Conservation (phyloP, 1,284 basidiomycete species). For the Ceratobasidium sp. region DNA sequence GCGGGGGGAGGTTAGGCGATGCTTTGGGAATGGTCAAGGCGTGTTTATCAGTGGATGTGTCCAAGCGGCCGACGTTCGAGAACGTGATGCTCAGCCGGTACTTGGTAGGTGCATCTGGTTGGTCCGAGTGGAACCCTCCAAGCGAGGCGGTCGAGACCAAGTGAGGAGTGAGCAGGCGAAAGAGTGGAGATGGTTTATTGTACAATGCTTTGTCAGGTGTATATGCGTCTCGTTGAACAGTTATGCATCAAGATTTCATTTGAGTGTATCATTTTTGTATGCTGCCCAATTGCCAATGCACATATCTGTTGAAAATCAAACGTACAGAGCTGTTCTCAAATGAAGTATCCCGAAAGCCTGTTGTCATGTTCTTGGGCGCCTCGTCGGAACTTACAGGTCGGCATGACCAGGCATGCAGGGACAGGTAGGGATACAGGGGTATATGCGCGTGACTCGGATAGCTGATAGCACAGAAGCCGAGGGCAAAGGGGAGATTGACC, state of each 20-base stretch:
- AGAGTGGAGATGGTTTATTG: too few relatives aligned
- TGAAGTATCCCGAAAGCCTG: too few relatives aligned
- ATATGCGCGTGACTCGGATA: slow-evolving; percentile 33
- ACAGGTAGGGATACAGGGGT: not conserved
- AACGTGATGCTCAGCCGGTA: slow-evolving; percentile 79
- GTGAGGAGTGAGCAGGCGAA: slow-evolving; percentile 1
- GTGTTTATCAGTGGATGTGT: slow-evolving; percentile 77
- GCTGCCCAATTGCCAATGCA: slow-evolving; percentile 5
- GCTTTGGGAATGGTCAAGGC: slow-evolving; percentile 80
- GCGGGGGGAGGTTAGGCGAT: slow-evolving; percentile 80
- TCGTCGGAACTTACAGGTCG: not conserved
- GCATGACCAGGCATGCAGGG: slow-evolving; percentile 19
- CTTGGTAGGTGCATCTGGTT: slow-evolving; percentile 71
- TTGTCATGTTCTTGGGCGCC: too few relatives aligned
- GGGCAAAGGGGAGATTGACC: slow-evolving; percentile 29
- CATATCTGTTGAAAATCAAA: too few relatives aligned
- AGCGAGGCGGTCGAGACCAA: slow-evolving; percentile 24
- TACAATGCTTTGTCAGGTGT: too few relatives aligned
- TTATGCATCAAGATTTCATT: not conserved
- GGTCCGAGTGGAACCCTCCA: slow-evolving; percentile 51
- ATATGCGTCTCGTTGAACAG: too few relatives aligned
- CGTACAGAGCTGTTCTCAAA: not conserved
- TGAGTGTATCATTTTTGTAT: slow-evolving; percentile 32
- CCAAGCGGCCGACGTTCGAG: slow-evolving; percentile 80
- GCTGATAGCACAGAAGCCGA: slow-evolving; percentile 36